A percentile compares a stretch with the other conserved stretches of the same genome.
Evolutionary conservation across 805 yeast species (phyloP).

Genomic region (Scheffersomyces coipomensis): DNA sequence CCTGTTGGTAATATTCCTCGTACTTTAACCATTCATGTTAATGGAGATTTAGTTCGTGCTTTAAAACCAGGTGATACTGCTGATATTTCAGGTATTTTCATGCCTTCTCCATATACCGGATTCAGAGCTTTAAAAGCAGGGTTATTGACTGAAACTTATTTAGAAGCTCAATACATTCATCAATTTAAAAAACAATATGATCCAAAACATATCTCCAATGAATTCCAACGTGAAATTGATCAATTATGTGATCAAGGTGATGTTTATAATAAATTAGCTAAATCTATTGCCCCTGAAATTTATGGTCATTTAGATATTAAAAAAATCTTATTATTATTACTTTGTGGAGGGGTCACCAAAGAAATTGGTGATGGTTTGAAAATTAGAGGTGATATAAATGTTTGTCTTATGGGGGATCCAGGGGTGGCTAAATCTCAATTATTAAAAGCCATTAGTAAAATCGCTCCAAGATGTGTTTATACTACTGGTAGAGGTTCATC

Average conservation of each 20-base stretch:
- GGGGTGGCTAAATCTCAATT: constrained; percentile 99
- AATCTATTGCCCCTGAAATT: constrained; percentile 96
- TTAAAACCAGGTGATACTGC: constrained; percentile 94
- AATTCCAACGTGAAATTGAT: constrained; percentile 54
- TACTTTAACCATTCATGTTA: constrained; percentile 78
- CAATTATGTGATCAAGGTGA: constrained; percentile 60
- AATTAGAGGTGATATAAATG: constrained; percentile 95
- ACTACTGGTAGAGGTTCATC: constrained; percentile 99
- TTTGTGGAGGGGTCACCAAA: constrained; percentile 95
- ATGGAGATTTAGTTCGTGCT: constrained; percentile 85
- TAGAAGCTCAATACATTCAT: constrained; percentile 80
- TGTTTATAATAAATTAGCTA: constrained; percentile 75
- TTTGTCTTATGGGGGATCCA: constrained; percentile 98
- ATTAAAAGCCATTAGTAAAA: constrained; percentile 83
- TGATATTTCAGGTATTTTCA: constrained; percentile 86
- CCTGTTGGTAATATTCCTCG: constrained; percentile 99
- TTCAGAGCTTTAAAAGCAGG: constrained; percentile 92
- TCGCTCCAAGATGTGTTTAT: constrained; percentile 95
- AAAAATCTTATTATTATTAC: constrained; percentile 77
- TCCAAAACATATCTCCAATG: constrained; percentile 54
- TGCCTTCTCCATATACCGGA: constrained; percentile 96
- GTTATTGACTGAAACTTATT: constrained; percentile 85
- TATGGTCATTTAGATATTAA: constrained; percentile 92
- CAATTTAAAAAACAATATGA: constrained; percentile 91
- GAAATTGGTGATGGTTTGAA: constrained; percentile 95